Percentiles rank a stretch among this genome's conserved stretches.
These are phyloP conservation scores for Plasmodium ovale DNA, from an alignment of 169 alveolate species.

Conservation along the genomic window DNA sequence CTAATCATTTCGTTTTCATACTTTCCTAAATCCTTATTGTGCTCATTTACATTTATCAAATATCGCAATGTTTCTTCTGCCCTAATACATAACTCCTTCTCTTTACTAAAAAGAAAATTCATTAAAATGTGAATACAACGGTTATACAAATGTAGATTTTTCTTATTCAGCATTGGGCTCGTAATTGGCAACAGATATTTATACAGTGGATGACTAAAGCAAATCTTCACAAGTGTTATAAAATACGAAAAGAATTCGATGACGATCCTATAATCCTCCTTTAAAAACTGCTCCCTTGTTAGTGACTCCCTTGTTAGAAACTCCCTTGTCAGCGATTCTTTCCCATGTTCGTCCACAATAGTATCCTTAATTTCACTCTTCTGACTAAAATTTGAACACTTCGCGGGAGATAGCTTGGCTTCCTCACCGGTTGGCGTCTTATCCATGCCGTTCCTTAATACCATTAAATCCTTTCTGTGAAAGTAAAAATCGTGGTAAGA, in stretches of 20 bases:
- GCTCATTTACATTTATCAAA: conserved; percentile 30
- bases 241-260: conserved; percentile 36
- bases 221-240: conserved; percentile 43
- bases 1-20: background rate
- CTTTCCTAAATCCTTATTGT: conserved; percentile 13
- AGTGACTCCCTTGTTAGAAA: no score
- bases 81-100: conserved; percentile 12
- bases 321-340: background rate
- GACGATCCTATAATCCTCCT: conserved; percentile 16
- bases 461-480: background rate
- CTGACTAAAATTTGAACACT: no score
- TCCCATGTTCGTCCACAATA: no score
- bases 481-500: conserved; percentile 8
- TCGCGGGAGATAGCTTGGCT: no score
- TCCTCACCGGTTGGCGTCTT: background rate
- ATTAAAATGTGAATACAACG: conserved; percentile 53
- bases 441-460: background rate
- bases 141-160: conserved; percentile 13
- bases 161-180: conserved; percentile 14
- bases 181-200: conserved; percentile 5
- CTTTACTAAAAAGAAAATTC: conserved; percentile 53
- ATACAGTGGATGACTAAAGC: conserved; percentile 34
- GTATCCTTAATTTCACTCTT: no score
- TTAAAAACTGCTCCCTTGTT: conserved; percentile 26
- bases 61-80: conserved; percentile 26